Percentiles rank a stretch among this genome's conserved stretches.
These are phyloP conservation scores for Arthroderma sp. DNA, from an alignment of 2,329 filamentous ascomycete genomes.

Conservation along the genomic window DNA sequence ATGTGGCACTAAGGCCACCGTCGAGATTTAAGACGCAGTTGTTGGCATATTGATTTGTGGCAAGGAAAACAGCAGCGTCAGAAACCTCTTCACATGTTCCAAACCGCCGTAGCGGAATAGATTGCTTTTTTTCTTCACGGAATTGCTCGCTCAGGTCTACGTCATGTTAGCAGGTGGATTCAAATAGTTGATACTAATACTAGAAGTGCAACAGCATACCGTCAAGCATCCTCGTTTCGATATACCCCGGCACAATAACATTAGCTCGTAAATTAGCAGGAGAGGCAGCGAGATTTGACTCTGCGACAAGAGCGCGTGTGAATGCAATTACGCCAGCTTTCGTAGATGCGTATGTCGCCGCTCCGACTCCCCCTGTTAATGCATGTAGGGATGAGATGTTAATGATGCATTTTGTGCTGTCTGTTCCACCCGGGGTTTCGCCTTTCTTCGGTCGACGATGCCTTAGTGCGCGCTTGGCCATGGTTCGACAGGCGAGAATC, in stretches of 20 bases:
- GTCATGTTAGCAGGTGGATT: constrained; percentile 1
- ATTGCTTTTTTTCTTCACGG: constrained; percentile 20
- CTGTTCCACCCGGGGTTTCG: neutral
- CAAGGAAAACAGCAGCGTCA: constrained; percentile 68
- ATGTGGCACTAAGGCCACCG: constrained; percentile 62
- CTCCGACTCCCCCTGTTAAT: constrained; percentile 53
- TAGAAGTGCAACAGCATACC: constrained; percentile 35
- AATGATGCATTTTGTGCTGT: constrained; percentile 61
- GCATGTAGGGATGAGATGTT: constrained; percentile 71
- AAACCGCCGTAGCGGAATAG: constrained; percentile 55
- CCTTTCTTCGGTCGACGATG: constrained; percentile 16
- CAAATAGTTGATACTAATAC: constrained; percentile 1
- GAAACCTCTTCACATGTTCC: constrained; percentile 60
- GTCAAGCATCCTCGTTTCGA: constrained; percentile 66
- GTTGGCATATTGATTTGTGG: constrained; percentile 67
- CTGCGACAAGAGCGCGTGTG: constrained; percentile 23
- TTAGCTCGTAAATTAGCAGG: constrained; percentile 60
- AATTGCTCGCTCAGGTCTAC: constrained; percentile 31
- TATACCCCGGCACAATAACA: constrained; percentile 69
- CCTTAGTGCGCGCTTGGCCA: constrained; percentile 25
- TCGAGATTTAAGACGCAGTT: constrained; percentile 80
- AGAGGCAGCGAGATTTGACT: constrained; percentile 45
- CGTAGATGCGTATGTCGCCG: constrained; percentile 60
- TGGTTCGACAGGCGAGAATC: constrained; percentile 26
- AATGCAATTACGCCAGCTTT: constrained; percentile 67